Evolutionary conservation across 2,329 filamentous ascomycete species (phyloP), one percentile per base, ranked within the genome.

Genomic region (Camillea tinctor): DNA sequence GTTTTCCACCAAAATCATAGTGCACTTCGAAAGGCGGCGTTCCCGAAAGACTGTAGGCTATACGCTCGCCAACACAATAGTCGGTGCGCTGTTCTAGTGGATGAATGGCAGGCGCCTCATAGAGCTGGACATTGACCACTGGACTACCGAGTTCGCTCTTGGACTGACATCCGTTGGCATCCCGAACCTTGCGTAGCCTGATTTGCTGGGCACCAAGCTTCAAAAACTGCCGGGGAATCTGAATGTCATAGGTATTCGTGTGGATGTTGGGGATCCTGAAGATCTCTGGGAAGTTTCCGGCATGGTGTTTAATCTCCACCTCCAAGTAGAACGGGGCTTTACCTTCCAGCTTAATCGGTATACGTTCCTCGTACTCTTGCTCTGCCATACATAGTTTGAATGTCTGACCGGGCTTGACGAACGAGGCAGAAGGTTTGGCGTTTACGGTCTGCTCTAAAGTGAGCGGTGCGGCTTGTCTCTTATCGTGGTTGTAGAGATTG

Each of bases 341-440:
- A 48, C 95, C 95, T 60, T 90, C 90, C 19, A 99, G 82, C 1
- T 85, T 88, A 60, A 99, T 89, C 0, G 94, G 93, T 57, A 99
- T 97, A 49, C 86, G 87, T 71, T 99, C 93, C 69, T 96, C 92
- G 30, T 88, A 86, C 57, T 87, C 86, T 55, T 90, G 85, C 69
- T 97, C 92, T 53, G 93, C 88, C 73, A 93, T 89, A 77, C 95
- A 99, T 76, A 94, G 97, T 73, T 95, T 96, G 81, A 97, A 97
- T 0, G 92, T 93, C 74, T 95, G 95, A 17, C 93, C 93, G 2
- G 93, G 92, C 66, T 91, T 91, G 60, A 84, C 83, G 72, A 99
- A 99, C 4, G 84, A 82, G 3, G 93, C 95, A 2, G 88, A 86
- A 1, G 95, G 95, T 60, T 90, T 90, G 15, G 92, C 84, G 70